Conservation (phyloP, 2,329 filamentous ascomycete genomes). For the Botrytis aclada region DNA sequence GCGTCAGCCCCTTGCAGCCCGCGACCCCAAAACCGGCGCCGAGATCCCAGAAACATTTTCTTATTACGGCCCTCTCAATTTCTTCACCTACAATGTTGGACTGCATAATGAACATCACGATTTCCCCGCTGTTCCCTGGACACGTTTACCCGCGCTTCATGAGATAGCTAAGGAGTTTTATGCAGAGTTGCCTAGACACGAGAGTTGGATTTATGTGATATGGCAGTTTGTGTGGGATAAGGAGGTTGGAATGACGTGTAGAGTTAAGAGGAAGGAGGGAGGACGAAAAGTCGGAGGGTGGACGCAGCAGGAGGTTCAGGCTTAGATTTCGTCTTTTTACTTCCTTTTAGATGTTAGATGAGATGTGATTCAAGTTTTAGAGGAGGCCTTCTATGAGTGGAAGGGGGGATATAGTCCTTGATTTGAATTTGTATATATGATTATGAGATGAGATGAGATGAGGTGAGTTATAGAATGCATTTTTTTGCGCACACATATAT, state of each 20-base stretch:
- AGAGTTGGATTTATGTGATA: conserved; percentile 88
- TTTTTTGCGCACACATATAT: background rate
- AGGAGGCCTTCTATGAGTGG: background rate
- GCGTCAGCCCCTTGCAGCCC: conserved; percentile 50
- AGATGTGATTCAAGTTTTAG: background rate
- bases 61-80: conserved; percentile 91
- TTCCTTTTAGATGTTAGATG: background rate
- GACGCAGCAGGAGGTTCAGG: conserved; percentile 68
- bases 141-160: conserved; percentile 72
- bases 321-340: conserved; percentile 31
- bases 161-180: conserved; percentile 89
- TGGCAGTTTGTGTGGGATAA: conserved; percentile 95
- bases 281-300: conserved; percentile 61
- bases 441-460: background rate
- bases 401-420: background rate
- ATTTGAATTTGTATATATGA: conserved; percentile 5
- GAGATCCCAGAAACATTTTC: conserved; percentile 90
- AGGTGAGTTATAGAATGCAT: background rate
- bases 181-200: conserved; percentile 77
- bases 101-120: conserved; percentile 99
- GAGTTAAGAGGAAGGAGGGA: conserved; percentile 87
- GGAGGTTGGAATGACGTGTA: conserved; percentile 83
- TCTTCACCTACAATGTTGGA: conserved; percentile 94
- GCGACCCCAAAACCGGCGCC: conserved; percentile 51
- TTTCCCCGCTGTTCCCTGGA: conserved; percentile 97